Base-by-base conservation (phyloP, 2,329 filamentous ascomycete species). In the Colletotrichum camelliae region DNA sequence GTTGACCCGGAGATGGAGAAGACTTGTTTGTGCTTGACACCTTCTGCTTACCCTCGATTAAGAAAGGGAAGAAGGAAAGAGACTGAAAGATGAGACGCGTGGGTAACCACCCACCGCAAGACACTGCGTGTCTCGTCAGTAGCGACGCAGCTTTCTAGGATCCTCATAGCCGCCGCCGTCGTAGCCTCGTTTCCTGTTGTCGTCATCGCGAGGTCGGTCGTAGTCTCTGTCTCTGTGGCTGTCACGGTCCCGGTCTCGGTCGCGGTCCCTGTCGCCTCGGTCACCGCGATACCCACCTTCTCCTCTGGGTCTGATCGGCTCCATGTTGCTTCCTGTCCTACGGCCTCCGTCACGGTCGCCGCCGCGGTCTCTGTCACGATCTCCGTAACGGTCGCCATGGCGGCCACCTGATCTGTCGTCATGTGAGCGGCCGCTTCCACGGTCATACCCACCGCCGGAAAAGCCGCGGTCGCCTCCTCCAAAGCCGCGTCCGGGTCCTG, bases 161-260 rank as follows among this genome's bases (percentile, higher is more conserved):
- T 98, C 96, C 82, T 98, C 95, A 86, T 96, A 93, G 79, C 91
- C 91, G 83, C 93, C 93, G 82, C 94, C 94, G 68, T 97, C 96
- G 85, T 94, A 95, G 68, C 92, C 89, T 83, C 93, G 91, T 88
- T 94, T 91, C 83, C 91, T 85, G 85, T 86, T 88, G 79, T 91
- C 90, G 79, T 92, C 90, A 68, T 91, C 90, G 77, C 89, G 86
- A 72, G 88, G 88, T 78, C 89, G 86, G 82, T 93, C 91, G 83
- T 87, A 88, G 80, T 89, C 87, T 76, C 86, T 81, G 70, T 81
- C 81, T 18, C 80, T 77, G 58, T 90, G 89, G 61, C 89, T 84
- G 67, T 78, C 80, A 55, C 81, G 81, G 62, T 86, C 84, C 74
- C 89, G 87, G 67, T 90, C 85, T 74, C 89, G 90, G 79, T 91